These are phyloP conservation scores for Solanum clarkiae DNA, from an alignment of 257 asterid genomes.

Conservation along the genomic window DNA sequence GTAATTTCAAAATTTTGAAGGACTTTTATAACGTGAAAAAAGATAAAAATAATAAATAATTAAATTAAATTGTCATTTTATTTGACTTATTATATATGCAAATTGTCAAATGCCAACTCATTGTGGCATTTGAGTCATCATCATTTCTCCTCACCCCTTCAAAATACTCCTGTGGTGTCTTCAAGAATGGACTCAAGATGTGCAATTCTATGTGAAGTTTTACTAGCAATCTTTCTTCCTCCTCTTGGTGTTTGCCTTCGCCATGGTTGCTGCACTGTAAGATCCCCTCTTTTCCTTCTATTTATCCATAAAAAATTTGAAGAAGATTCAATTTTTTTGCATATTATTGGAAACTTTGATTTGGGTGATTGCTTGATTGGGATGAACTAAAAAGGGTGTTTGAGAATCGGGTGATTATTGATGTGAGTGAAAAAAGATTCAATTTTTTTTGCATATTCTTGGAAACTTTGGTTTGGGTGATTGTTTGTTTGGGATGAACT, in stretches of 20 bases:
- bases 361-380: neutral
- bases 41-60: too few relatives aligned
- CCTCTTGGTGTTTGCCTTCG: conserved; percentile 85
- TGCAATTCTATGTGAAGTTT: conserved; percentile 18
- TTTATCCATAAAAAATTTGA: neutral
- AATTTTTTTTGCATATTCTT: neutral
- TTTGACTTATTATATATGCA: too few relatives aligned
- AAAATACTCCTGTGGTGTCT: neutral
- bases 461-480: neutral
- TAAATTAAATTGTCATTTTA: too few relatives aligned
- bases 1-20: too few relatives aligned
- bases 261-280: conserved; percentile 78
- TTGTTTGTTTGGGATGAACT: neutral
- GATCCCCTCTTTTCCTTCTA: neutral
- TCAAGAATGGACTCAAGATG: conserved; percentile 35
- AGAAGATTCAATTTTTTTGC: neutral
- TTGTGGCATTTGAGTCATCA: neutral
- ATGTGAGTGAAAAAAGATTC: too few relatives aligned
- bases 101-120: neutral
- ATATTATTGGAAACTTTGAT: too few relatives aligned
- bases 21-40: too few relatives aligned
- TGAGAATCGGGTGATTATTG: neutral
- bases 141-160: too few relatives aligned
- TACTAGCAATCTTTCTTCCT: conserved; percentile 66
- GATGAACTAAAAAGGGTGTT: neutral